Conservation (phyloP, 805 yeast species). For the Priceomyces melissophilus region DNA sequence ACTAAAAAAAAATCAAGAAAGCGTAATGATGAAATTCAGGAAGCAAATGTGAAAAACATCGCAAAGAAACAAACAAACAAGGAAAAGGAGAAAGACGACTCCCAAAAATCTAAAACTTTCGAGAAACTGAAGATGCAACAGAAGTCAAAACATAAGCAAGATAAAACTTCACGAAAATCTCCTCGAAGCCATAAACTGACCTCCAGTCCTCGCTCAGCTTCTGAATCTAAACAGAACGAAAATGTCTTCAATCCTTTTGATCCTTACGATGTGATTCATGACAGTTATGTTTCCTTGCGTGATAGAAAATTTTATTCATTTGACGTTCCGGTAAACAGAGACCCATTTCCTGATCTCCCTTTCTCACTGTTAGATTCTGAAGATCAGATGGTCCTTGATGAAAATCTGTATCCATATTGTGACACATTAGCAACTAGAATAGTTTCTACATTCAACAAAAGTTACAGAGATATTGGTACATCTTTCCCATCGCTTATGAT, state of each 20-base stretch:
- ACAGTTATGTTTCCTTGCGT: constrained; percentile 23
- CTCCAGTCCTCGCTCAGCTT: no score
- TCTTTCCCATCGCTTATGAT: constrained; percentile 33
- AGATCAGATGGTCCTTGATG: constrained; percentile 6
- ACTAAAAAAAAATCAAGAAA: constrained; percentile 9
- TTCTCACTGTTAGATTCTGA: constrained; percentile 10
- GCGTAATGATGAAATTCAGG: constrained; percentile 9
- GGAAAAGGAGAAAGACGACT: not conserved
- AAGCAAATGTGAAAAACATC: not conserved
- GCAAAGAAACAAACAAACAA: not conserved
- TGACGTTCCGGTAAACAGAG: constrained; percentile 19
- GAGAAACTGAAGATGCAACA: not conserved
- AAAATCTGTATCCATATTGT: constrained; percentile 18
- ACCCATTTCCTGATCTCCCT: constrained; percentile 17
- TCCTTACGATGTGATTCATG: constrained; percentile 34
- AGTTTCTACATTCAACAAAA: constrained; percentile 22
- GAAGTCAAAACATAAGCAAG: constrained; percentile 10
- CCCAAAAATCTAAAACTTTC: not conserved
- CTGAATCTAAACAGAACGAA: no score
- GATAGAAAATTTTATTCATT: constrained; percentile 31
- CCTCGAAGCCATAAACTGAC: no score
- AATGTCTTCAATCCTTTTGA: constrained; percentile 32
- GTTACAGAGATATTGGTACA: constrained; percentile 31
- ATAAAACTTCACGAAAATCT: constrained; percentile 11
- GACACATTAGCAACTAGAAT: constrained; percentile 32